A percentile compares a stretch with the other conserved stretches of the same genome.
Evolutionary conservation across 179 eudicot genomes (phyloP).

Genomic region (Actinidia arguta): DNA sequence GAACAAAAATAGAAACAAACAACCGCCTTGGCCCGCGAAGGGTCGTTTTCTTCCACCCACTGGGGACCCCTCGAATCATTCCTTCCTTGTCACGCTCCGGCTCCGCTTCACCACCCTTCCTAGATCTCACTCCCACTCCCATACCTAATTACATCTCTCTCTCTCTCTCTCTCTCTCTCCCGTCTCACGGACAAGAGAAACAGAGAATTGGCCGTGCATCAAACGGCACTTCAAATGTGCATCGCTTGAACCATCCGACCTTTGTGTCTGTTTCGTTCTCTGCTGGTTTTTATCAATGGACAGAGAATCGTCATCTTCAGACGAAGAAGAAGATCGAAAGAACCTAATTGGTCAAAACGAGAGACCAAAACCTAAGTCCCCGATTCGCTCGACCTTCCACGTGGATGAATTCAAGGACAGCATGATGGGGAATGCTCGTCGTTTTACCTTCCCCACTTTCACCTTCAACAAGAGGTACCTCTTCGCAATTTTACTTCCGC

Average conservation of each 20-base stretch:
- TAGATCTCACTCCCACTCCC: not conserved
- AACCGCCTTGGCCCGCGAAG: not conserved
- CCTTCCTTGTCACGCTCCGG: not conserved
- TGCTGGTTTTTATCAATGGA: constrained; percentile 29
- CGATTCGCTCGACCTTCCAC: constrained; percentile 43
- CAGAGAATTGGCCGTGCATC: not conserved
- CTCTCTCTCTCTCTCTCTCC: not conserved
- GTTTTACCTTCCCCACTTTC: constrained; percentile 23
- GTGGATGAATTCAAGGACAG: constrained; percentile 30
- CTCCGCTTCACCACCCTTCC: not conserved
- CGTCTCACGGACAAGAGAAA: not conserved
- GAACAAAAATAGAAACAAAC: no score
- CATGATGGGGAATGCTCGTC: constrained; percentile 2
- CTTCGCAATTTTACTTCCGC: constrained; percentile 53
- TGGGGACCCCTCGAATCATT: not conserved
- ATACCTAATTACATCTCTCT: not conserved
- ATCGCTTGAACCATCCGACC: not conserved
- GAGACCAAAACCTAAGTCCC: constrained; percentile 23
- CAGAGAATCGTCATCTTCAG: constrained; percentile 41
- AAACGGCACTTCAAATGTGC: not conserved
- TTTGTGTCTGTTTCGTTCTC: not conserved
- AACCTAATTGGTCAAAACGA: constrained; percentile 48
- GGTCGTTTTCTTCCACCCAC: not conserved
- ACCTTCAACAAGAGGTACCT: constrained; percentile 61
- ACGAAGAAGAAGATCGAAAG: constrained; percentile 62